Percentiles rank a stretch among this genome's conserved stretches.
phyloP scores from a whole-genome alignment of 345 rosid species.

The Gossypioides kirkii region DNA sequence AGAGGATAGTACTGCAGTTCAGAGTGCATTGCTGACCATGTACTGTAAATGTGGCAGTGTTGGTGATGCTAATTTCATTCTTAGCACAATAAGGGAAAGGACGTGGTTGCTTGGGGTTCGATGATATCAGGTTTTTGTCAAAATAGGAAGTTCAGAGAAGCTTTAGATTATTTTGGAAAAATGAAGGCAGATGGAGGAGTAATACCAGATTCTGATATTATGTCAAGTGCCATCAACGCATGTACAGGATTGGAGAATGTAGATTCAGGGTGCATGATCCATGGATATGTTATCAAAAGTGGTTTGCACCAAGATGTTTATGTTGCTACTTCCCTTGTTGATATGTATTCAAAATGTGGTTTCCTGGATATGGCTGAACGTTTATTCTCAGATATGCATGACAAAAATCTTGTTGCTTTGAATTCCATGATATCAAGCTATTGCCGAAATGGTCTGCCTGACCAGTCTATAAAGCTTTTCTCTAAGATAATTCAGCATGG shows the following conservation, averaged over 20 bases:
- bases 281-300: slow-evolving; percentile 48
- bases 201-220: slow-evolving; percentile 55
- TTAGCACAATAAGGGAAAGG: slow-evolving; percentile 46
- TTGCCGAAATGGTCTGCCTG: slow-evolving; percentile 54
- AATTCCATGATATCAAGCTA: slow-evolving; percentile 73
- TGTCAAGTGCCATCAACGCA: slow-evolving; percentile 51
- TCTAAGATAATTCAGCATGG: slow-evolving; percentile 33
- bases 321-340: slow-evolving; percentile 62
- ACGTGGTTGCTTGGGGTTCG: slow-evolving; percentile 69
- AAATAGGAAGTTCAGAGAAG: slow-evolving; percentile 50
- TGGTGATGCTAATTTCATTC: slow-evolving; percentile 43
- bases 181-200: slow-evolving; percentile 43
- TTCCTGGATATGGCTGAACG: slow-evolving; percentile 49
- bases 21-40: slow-evolving; percentile 55
- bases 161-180: slow-evolving; percentile 36
- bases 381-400: slow-evolving; percentile 46
- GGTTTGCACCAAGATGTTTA: slow-evolving; percentile 51
- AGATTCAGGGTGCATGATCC: slow-evolving; percentile 40
- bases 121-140: slow-evolving; percentile 66
- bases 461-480: slow-evolving; percentile 47
- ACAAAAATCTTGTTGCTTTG: slow-evolving; percentile 63
- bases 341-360: slow-evolving; percentile 72
- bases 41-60: slow-evolving; percentile 46
- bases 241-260: slow-evolving; percentile 52
- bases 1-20: slow-evolving; percentile 29